phyloP scores from a whole-genome alignment of 2,329 filamentous ascomycete species.

The Blastomyces percursus region DNA sequence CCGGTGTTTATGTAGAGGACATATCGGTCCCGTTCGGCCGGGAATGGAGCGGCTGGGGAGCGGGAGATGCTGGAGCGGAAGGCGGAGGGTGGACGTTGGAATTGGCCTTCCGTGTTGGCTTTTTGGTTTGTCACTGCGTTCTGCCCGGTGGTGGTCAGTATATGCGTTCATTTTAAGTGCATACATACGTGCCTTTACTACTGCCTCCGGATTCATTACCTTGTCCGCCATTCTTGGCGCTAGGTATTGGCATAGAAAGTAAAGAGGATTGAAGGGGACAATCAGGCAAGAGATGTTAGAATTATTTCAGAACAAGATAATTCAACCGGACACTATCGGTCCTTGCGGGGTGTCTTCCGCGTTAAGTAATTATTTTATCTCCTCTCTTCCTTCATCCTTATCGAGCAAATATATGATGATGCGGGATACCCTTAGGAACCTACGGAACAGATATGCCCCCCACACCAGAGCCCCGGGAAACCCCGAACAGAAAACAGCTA shows the following conservation, averaged over 20 bases:
- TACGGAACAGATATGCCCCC: no score
- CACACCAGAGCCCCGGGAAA: no score
- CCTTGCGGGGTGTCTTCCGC: no score
- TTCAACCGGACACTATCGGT: background rate
- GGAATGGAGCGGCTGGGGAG: slow-evolving; percentile 42
- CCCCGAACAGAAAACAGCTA: no score
- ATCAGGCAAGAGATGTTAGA: no score
- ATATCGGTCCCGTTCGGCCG: slow-evolving; percentile 50
- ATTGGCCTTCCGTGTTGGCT: slow-evolving; percentile 40
- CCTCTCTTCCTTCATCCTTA: background rate
- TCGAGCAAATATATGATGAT: background rate
- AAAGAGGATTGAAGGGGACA: no score
- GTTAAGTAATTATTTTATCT: background rate
- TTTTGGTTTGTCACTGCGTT: slow-evolving; percentile 20
- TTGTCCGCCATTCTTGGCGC: background rate
- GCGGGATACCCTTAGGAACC: no score
- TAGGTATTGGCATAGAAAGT: no score
- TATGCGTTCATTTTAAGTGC: background rate
- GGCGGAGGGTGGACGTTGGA: slow-evolving; percentile 42
- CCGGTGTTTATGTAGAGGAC: slow-evolving; percentile 50
- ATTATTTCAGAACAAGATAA: background rate
- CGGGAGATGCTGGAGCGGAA: slow-evolving; percentile 49
- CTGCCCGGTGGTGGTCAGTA: background rate
- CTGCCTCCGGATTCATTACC: background rate
- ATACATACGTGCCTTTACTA: background rate